Evolutionary conservation across 768 basidiomycete genomes (phyloP).

Genomic region (Boletus edulis): DNA sequence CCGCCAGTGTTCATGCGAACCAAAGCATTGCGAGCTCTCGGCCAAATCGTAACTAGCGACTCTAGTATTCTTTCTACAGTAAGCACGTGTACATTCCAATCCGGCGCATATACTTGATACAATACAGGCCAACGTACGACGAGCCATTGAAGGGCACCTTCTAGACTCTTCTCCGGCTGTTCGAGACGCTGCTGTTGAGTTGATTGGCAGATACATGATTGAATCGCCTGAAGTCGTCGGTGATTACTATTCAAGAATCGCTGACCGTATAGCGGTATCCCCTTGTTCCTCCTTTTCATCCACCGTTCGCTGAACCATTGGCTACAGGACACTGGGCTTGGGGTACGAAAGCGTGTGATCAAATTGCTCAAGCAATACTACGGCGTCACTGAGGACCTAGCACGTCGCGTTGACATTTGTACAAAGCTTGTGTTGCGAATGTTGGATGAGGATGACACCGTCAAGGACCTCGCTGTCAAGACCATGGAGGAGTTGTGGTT

Average conservation of each 20-base stretch:
- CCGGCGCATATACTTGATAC: slow-evolving; percentile 1
- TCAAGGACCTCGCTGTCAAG: slow-evolving; percentile 91
- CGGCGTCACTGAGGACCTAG: slow-evolving; percentile 53
- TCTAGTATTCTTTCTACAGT: slow-evolving; percentile 77
- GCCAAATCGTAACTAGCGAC: slow-evolving; percentile 88
- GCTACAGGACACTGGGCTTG: slow-evolving; percentile 85
- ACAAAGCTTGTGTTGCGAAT: slow-evolving; percentile 79
- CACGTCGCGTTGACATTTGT: slow-evolving; percentile 74
- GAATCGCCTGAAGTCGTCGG: slow-evolving; percentile 84
- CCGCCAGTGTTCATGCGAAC: slow-evolving; percentile 90
- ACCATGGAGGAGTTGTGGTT: slow-evolving; percentile 94
- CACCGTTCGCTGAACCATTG: not conserved
- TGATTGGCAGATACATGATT: slow-evolving; percentile 97
- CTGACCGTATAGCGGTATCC: slow-evolving; percentile 86
- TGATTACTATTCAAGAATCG: slow-evolving; percentile 86
- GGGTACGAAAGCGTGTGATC: slow-evolving; percentile 93
- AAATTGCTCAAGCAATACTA: slow-evolving; percentile 89
- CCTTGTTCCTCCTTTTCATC: not conserved
- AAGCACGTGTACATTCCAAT: slow-evolving; percentile 23
- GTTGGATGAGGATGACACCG: slow-evolving; percentile 90
- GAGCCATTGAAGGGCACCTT: slow-evolving; percentile 86
- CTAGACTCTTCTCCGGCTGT: slow-evolving; percentile 92
- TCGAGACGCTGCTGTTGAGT: slow-evolving; percentile 93
- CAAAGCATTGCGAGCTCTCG: slow-evolving; percentile 87
- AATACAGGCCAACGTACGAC: slow-evolving; percentile 69